These are phyloP conservation scores for Cladophialophora carrionii DNA, from an alignment of 2,329 filamentous ascomycete species.

Conservation along the genomic window DNA sequence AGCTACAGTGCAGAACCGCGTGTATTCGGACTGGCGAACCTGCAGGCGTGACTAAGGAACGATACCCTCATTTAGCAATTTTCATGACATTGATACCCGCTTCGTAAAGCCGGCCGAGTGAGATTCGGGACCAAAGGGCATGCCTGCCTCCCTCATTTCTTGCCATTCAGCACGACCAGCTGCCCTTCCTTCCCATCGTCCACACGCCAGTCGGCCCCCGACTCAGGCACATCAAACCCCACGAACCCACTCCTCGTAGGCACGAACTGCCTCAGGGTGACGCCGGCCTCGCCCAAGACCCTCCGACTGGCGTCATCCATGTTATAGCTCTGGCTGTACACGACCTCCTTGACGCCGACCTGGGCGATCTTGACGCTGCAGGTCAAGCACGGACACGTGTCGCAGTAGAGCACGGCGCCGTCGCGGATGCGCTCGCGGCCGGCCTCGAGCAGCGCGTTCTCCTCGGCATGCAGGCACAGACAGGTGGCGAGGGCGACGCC, in stretches of 20 bases:
- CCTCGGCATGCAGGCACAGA: slow-evolving; percentile 95
- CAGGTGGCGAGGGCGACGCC: slow-evolving; percentile 82
- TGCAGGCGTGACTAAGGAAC: not conserved
- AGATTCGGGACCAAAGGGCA: not conserved
- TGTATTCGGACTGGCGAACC: not conserved
- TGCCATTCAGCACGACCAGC: slow-evolving; percentile 21
- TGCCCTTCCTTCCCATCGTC: slow-evolving; percentile 1
- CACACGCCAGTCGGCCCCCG: not conserved
- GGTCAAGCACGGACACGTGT: slow-evolving; percentile 94
- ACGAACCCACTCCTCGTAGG: slow-evolving; percentile 33
- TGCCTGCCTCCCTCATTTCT: not conserved
- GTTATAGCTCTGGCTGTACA: slow-evolving; percentile 90
- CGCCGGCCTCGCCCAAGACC: slow-evolving; percentile 81
- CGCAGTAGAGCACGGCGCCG: slow-evolving; percentile 84
- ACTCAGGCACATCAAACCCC: slow-evolving; percentile 22
- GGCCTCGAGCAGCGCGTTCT: slow-evolving; percentile 93
- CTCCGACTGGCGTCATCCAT: slow-evolving; percentile 85
- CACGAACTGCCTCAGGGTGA: slow-evolving; percentile 78
- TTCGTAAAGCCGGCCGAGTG: not conserved
- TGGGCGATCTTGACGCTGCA: slow-evolving; percentile 99
- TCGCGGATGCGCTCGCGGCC: slow-evolving; percentile 86
- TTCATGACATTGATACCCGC: not conserved
- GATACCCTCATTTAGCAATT: not conserved
- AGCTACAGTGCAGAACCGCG: not conserved
- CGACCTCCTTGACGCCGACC: slow-evolving; percentile 92